A percentile compares a stretch with the other conserved stretches of the same genome.
These are phyloP conservation scores for Paecilomyces sp. DNA, from an alignment of 2,329 filamentous ascomycete genomes.

Conservation along the genomic window DNA sequence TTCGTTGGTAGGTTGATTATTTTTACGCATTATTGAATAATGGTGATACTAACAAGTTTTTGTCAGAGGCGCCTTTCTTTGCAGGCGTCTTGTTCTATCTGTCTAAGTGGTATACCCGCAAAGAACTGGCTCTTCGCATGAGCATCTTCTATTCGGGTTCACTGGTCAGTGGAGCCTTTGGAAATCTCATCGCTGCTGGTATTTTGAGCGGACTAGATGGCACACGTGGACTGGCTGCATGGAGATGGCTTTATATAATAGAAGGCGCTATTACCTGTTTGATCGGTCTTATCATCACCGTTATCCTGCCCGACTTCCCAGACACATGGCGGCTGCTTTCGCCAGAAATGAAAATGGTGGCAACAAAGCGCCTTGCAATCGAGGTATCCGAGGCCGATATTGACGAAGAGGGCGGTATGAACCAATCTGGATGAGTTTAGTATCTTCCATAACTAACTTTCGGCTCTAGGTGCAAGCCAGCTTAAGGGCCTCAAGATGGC, in stretches of 20 bases:
- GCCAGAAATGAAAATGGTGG: constrained; percentile 14
- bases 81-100: constrained; percentile 61
- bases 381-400: constrained; percentile 34
- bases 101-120: constrained; percentile 59
- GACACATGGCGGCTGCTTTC: constrained; percentile 27
- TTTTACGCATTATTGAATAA: too few relatives aligned
- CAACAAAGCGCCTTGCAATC: constrained; percentile 30
- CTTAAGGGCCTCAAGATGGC: constrained; percentile 2
- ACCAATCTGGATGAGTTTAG: background rate
- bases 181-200: constrained; percentile 32
- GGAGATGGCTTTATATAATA: constrained; percentile 47
- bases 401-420: constrained; percentile 7
- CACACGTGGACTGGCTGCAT: constrained; percentile 32
- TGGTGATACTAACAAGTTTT: constrained; percentile 3
- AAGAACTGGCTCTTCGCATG: constrained; percentile 11
- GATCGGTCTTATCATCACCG: constrained; percentile 45
- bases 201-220: constrained; percentile 28
- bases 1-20: too few relatives aligned
- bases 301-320: constrained; percentile 53
- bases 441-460: too few relatives aligned
- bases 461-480: too few relatives aligned
- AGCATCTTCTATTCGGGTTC: constrained; percentile 41
- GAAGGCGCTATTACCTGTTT: constrained; percentile 33
- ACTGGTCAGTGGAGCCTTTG: constrained; percentile 35
- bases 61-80: constrained; percentile 61